Base-by-base conservation (phyloP, 1,139 yeast genomes). In the Candida tetrigidarum region DNA sequence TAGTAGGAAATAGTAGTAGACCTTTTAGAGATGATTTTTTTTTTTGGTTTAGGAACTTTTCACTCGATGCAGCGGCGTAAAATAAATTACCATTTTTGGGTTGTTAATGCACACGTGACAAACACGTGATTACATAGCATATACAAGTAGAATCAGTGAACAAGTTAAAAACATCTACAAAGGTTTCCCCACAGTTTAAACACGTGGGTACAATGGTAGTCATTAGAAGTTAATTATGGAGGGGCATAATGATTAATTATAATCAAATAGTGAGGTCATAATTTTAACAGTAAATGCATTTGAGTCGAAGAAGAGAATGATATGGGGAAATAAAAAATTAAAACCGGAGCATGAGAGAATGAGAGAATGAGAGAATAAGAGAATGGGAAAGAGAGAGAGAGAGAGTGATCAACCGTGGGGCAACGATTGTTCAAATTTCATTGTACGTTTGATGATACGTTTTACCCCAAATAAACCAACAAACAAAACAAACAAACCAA, bases 31-130 rank as follows among this genome's bases (percentile, higher is more conserved):
- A n/a, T n/a, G n/a, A 11, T 19, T 47, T 49, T 28, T 45, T 43
- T 30, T 41, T 45, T 39, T 41, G 45, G 9, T 25, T 20, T 2
- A 16, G 14, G 28, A 34, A 6, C 11, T 20, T 10, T 14, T 18
- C n/a, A 29, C 5, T 34, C 28, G 37, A 34, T 34, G 37, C 37
- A 22, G 37, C 37, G 37, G 37, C 37, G 28, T 14, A 3, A 19
- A 5, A n/a, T 8, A 15, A 8, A 22, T 34, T 34, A 14, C 37
- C n/a, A 6, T 14, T 34, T 33, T 34, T 4, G 37, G 28, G 11
- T 18, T 6, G 19, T 2, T 6, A 5, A 4, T 11, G 1, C 3
- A 12, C 15, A 7, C 19, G 32, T n/a, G 19, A 28, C 8, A 28
- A 11, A 14, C 32, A 28, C 32, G 32, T 28, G 32, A 28, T 8